Percentiles rank a stretch among this genome's conserved stretches.
Conservation (phyloP, 23 red algal genomes). For the Agarophyton chilense region DNA sequence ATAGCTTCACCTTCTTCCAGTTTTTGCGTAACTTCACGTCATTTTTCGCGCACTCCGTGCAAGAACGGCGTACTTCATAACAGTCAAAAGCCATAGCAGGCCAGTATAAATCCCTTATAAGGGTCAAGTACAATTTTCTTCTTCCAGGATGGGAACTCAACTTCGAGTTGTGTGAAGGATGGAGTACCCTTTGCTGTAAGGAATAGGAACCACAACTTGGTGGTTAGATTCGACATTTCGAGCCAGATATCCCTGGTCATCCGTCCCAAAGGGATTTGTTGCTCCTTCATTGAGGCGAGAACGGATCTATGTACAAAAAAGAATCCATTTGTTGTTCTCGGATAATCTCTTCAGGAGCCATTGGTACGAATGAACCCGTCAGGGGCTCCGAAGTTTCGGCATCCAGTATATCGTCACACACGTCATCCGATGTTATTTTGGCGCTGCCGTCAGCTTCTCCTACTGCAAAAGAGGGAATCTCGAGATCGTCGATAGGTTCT, state of each 20-base stretch:
- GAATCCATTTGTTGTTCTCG: background rate
- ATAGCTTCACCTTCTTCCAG: background rate
- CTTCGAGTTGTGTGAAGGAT: conserved; percentile 16
- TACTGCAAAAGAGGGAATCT: background rate
- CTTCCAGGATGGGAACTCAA: background rate
- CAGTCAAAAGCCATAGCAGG: conserved; percentile 14
- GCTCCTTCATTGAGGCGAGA: background rate
- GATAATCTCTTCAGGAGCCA: background rate
- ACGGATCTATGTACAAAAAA: background rate
- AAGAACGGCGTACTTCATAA: conserved; percentile 17
- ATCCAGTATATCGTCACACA: background rate
- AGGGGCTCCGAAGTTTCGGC: background rate
- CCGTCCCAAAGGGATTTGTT: background rate
- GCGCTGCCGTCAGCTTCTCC: background rate
- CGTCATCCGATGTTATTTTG: background rate
- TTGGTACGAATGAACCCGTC: background rate
- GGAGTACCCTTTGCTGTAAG: background rate
- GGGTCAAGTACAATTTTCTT: background rate
- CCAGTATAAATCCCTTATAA: conserved; percentile 18
- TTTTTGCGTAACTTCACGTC: background rate
- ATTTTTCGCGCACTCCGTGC: conserved; percentile 24
- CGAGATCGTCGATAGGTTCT: background rate
- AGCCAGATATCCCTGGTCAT: background rate
- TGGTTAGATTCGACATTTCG: background rate
- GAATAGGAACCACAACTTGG: conserved; percentile 34